These are phyloP conservation scores for Leucoagaricus sp. DNA, from an alignment of 1,284 basidiomycete genomes.

Conservation along the genomic window DNA sequence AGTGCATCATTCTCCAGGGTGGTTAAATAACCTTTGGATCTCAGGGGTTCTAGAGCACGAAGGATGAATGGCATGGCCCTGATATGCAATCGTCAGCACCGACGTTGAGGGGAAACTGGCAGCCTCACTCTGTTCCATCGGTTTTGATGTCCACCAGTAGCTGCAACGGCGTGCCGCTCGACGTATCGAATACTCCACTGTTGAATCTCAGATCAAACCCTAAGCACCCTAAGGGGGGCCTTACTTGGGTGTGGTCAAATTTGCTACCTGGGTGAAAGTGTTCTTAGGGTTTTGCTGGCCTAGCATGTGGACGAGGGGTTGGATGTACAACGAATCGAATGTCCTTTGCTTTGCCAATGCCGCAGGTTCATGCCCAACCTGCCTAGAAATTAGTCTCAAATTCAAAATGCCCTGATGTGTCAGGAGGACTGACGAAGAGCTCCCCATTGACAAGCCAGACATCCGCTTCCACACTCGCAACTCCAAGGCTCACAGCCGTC, in stretches of 20 bases:
- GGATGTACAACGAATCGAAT: conserved; percentile 47
- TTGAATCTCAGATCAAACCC: background rate
- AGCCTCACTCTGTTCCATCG: conserved; percentile 44
- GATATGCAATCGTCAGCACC: background rate
- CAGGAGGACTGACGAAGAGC: conserved; percentile 39
- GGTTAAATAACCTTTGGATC: conserved; percentile 46
- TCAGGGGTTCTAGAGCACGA: conserved; percentile 47
- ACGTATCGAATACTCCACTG: conserved; percentile 51
- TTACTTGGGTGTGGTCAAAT: conserved; percentile 43
- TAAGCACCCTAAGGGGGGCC: conserved; percentile 15
- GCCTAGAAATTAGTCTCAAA: conserved; percentile 3
- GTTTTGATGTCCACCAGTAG: conserved; percentile 56
- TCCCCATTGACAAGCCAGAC: conserved; percentile 49
- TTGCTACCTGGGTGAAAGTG: conserved; percentile 35
- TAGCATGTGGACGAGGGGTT: conserved; percentile 47
- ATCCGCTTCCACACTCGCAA: conserved; percentile 57
- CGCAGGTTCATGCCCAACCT: conserved; percentile 51
- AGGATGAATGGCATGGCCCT: conserved; percentile 50
- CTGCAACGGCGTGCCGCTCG: conserved; percentile 42
- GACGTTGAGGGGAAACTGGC: background rate
- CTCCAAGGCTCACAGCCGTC: conserved; percentile 50
- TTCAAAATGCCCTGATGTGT: background rate
- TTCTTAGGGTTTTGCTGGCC: conserved; percentile 44
- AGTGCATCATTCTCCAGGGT: conserved; percentile 45
- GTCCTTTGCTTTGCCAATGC: conserved; percentile 34